Base-by-base conservation (phyloP, 371 early-diverging fungal species). In the Apophysomyces ossiformis region DNA sequence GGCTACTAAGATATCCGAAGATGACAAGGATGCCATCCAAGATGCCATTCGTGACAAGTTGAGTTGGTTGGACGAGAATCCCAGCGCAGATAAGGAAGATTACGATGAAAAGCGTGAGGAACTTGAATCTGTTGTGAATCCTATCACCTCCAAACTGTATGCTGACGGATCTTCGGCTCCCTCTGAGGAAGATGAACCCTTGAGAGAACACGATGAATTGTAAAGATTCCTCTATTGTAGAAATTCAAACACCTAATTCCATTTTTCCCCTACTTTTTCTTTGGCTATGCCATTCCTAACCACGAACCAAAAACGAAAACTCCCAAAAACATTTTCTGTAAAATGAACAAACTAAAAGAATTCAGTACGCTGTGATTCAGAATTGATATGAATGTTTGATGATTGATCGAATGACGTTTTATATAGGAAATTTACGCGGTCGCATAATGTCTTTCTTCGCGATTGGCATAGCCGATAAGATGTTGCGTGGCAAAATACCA, bases 11-110 rank as follows among this genome's bases (percentile, higher is more conserved):
- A 63, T 92, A 46, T 93, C 94, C 83, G 89, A 91, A 69, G 87
- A 87, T 69, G 94, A 91, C 74, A 90, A 84, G 72, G 95, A 95
- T 77, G 88, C 90, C 58, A 89, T 97, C 75, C 92, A 97, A 81
- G 91, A 92, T 77, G 91, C 95, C 69, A 89, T 96, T 71, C 77
- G 91, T 73, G 89, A 93, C 69, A 89, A 95, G 81, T 86, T 93
- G 81, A 92, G 94, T 83, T 91, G 85, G 77, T 83, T 96, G 58
- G 96, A 96, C 41, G 85, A 87, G 74, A 84, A 74, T 78, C 81
- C 82, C 16, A 68, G 77, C 41, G 92, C 91, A 64, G 76, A 78
- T 44, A 89, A 89, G 85, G 93, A 93, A 65, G 93, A 92, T 71
- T 84, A 82, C 74, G 93, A 93, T 45, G 91, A 91, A 69, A 90